Evolutionary conservation across 805 yeast species (phyloP), one percentile per base, ranked within the genome.

Genomic region (Cyberlindnera mrakii): DNA sequence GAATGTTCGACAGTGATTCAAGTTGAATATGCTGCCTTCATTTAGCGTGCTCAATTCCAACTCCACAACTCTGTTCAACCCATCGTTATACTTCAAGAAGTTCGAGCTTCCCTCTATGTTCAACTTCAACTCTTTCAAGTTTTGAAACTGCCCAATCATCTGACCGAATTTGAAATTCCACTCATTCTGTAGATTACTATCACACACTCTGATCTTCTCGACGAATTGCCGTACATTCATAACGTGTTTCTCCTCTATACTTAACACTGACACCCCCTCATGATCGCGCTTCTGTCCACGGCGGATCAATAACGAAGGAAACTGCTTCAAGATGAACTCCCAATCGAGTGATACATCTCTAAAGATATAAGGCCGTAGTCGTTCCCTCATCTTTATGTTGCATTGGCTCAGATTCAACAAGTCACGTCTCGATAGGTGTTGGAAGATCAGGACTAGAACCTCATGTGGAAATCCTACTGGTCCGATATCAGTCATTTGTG

Each of bases 1-100:
- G 46, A 75, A 72, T 7, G 65, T 56, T 23, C 48, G 53, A 33
- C 76, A 55, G 54, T 77, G 80, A 34, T 64, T 58, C 46, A 76
- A 52, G 44, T 66, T 67, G 51, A 77, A 77, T 14, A 45, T 52
- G 10, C 65, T 52, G 13, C 49, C 52, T 27, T 45, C 48, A 19
- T 42, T 46, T 6, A 23, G 40, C 2, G 67, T 58, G 5, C 40
- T 31, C 2, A 65, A 38, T 17, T 49, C 51, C 19, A 65, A 33
- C 13, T 39, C 42, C 16, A 43, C 36, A 16, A 53, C 27, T 6
- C 32, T 44, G 6, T 46, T 41, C 36, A 50, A 45, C 1, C 15
- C 33, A 13, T 42, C 45, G 32, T 59, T 60, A 44, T 65, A 66
- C 44, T 66, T 66, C 35, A 66, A 45, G 38, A 64, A 65, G 39